Evolutionary conservation across 108 stramenopile genomes (phyloP), one percentile per base, ranked within the genome.

Genomic region (Nannochloropsis salina): DNA sequence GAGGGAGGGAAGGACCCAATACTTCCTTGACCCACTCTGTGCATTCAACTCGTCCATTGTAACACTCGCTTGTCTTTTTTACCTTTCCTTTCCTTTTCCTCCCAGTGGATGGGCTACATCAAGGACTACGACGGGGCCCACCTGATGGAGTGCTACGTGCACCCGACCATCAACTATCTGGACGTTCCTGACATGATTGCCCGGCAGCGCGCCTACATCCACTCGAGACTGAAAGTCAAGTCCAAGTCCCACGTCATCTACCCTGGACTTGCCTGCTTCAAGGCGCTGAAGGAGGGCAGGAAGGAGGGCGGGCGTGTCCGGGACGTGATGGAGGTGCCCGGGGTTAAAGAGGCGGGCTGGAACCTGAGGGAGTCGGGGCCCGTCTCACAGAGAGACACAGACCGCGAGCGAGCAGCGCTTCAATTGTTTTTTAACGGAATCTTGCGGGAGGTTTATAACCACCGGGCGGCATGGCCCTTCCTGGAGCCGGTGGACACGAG

Each of bases 61-160:
- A 20, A 42, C 9, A 8, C 45, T 6, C 11, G 15, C 40, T n/a
- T 18, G 10, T 0, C 18, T 40, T 0, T 20, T 15, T 0, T 11
- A 31, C 8, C 31, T 45, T 6, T 45, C 9, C 41, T 22, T 15
- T 9, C 12, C 94, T 97, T 95, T 93, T 94, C 44, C 95, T 93
- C 80, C 92, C 91, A 95, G 9, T 96, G 96, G 89, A 92, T 92
- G 12, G 96, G 96, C 5, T 95, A 98, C 80, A 98, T 99, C 88
- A 99, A 99, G 89, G 97, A 99, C 86, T 99, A 99, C 88, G 99
- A 99, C 84, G 98, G 98, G 42, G 99, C 96, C 15, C 98, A 96
- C 5, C 93, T 97, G 84, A 99, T 99, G 99, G 97, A 99, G 92
- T 99, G 99, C 91, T 97, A 97, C 90, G 92, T 99, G 10, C 97